Evolutionary conservation across 306 rosid genomes (phyloP), one percentile per base, ranked within the genome.

Genomic region (Senna siamea): DNA sequence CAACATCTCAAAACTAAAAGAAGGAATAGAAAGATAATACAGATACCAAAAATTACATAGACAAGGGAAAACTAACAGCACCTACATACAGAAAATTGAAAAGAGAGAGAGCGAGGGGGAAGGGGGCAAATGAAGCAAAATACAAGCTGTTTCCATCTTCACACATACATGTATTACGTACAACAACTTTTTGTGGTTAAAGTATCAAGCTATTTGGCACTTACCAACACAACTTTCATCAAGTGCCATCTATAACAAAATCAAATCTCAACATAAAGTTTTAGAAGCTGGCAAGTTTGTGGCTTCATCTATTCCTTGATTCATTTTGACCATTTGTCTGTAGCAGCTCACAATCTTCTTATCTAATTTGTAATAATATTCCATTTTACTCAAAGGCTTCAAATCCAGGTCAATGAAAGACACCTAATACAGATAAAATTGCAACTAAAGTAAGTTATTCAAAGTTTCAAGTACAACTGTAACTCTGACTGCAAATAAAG

Each of bases 401-500:
- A 95, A 72, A 86, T 95, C 96, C 87, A 95, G 85, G 81, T 95
- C 99, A 53, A 95, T 85, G 80, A 92, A 92, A 76, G 83, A 70
- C 35, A 80, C 92, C 98, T 92, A 72, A 19, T 53, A 71, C 54
- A 78, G 43, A 71, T 60, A 53, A 86, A 80, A 72, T 79, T 60
- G 75, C 68, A 77, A 66, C 67, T 50, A 59, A 66, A 62, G 23
- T 76, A 75, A 77, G 82, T 56, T 48, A 62, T 50, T 69, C 62
- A 80, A 13, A 22, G 43, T n/a, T 48, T 64, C 55, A 67, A 73
- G 59, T 38, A 28, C 68, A 71, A 13, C 51, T 15, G 70, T 18
- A 50, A 57, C 55, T 72, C 68, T 61, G 50, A 38, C 3, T 61
- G 22, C 2, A 37, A 11, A 81, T 51, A 76, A 43, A 55, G 55